These are phyloP conservation scores for Chaetoscypha palmicola DNA, from an alignment of 2,329 filamentous ascomycete species.

Conservation along the genomic window DNA sequence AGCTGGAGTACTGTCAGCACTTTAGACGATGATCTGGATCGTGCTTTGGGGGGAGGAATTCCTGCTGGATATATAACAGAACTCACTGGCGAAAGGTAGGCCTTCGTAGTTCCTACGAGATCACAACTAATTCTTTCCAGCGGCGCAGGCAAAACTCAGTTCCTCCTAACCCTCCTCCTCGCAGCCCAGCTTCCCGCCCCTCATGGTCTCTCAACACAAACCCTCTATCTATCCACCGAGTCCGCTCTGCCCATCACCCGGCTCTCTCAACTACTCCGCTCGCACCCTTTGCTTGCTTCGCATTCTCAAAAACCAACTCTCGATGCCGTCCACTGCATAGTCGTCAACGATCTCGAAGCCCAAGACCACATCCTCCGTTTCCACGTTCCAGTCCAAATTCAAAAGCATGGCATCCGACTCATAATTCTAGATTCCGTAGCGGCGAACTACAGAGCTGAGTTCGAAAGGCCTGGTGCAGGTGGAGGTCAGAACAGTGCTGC, in stretches of 20 bases:
- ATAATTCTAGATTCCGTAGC: conserved; percentile 87
- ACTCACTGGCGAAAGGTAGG: conserved; percentile 78
- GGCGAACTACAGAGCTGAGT: conserved; percentile 92
- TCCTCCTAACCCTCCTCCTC: conserved; percentile 78
- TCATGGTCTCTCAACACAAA: conserved; percentile 61
- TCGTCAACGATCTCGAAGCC: conserved; percentile 81
- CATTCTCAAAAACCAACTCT: conserved; percentile 52
- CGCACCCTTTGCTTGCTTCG: conserved; percentile 52
- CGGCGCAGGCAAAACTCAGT: conserved; percentile 90
- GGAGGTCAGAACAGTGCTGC: conserved; percentile 29
- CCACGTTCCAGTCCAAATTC: conserved; percentile 80
- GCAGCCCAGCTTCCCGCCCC: conserved; percentile 74
- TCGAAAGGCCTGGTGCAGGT: conserved; percentile 50
- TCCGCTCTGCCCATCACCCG: conserved; percentile 74
- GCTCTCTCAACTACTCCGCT: conserved; percentile 68
- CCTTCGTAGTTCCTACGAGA: background rate
- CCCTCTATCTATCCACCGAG: conserved; percentile 93
- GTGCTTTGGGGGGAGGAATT: conserved; percentile 68
- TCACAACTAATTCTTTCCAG: conserved; percentile 34
- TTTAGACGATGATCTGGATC: conserved; percentile 67
- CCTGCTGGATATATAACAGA: conserved; percentile 78
- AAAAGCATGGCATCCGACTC: conserved; percentile 69
- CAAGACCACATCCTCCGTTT: conserved; percentile 93
- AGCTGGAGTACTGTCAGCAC: conserved; percentile 65
- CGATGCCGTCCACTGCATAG: conserved; percentile 70